These are phyloP conservation scores for Hemisphaericaspora lyxosophila DNA, from an alignment of 1,139 yeast species.

Conservation along the genomic window DNA sequence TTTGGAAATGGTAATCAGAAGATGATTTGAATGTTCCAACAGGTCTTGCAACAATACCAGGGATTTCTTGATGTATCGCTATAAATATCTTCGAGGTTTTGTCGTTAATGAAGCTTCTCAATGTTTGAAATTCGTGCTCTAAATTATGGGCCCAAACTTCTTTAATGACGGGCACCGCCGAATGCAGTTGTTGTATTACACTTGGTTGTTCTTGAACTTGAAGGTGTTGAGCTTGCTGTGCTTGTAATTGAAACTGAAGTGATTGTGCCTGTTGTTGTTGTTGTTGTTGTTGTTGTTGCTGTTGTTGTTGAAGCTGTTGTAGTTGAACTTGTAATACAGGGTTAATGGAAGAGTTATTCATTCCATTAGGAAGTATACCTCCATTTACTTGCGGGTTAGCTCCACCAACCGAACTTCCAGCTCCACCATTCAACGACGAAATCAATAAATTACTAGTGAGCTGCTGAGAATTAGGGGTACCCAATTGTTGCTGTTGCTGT, in stretches of 20 bases:
- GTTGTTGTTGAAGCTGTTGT: slow-evolving; percentile 26
- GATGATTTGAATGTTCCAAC: slow-evolving; percentile 92
- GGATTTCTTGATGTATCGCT: slow-evolving; percentile 87
- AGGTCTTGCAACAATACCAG: slow-evolving; percentile 95
- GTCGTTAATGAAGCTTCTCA: slow-evolving; percentile 65
- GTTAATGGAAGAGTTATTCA: slow-evolving; percentile 20
- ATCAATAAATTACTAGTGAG: slow-evolving; percentile 35
- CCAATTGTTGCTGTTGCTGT: slow-evolving; percentile 25
- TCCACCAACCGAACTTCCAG: slow-evolving; percentile 5
- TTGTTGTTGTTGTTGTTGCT: slow-evolving; percentile 17
- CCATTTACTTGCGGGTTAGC: slow-evolving; percentile 15
- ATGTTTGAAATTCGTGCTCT: slow-evolving; percentile 73
- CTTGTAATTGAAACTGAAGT: slow-evolving; percentile 14
- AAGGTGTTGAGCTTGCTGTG: slow-evolving; percentile 14
- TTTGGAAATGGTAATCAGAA: slow-evolving; percentile 93
- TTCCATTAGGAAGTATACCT: slow-evolving; percentile 7
- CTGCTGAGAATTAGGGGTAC: slow-evolving; percentile 22
- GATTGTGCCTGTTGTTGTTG: slow-evolving; percentile 14
- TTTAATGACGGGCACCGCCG: slow-evolving; percentile 43
- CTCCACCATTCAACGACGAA: slow-evolving; percentile 37
- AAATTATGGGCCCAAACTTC: slow-evolving; percentile 88
- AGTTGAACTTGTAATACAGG: slow-evolving; percentile 35
- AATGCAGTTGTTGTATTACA: slow-evolving; percentile 16
- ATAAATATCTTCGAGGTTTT: slow-evolving; percentile 60
- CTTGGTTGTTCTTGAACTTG: slow-evolving; percentile 16